Base-by-base conservation (phyloP, 2,329 filamentous ascomycete species). In the Periconia macrospinosa region DNA sequence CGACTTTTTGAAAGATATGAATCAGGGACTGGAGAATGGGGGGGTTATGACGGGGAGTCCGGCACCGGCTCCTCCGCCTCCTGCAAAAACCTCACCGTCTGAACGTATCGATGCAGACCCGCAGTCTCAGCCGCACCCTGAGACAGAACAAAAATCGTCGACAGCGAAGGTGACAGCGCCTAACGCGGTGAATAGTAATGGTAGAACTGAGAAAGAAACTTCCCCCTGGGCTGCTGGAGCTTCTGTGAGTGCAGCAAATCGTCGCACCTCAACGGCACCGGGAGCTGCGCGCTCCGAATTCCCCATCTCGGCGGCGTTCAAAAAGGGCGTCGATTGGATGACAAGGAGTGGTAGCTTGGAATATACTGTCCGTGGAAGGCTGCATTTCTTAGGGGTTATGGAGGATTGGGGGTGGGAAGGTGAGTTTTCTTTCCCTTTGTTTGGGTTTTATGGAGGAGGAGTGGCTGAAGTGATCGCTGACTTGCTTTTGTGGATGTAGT, bases 321-420 rank as follows among this genome's bases (percentile, higher is more conserved):
- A 63, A 48, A 63, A 58, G 19, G 60, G 65, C 7, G 61, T 63
- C 2, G 70, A 72, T 53, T 60, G 58, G 15, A 49, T 66, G 19
- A 71, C 67, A 14, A 63, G 72, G 51, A 78, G 80, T 47, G 78
- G 83, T 54, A 82, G 86, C 57, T 77, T 78, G 49, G 83, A 86
- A 53, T 81, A 84, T 66, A 87, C 84, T 2, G 83, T 89, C 7
- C 77, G 83, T 54, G 86, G 86, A 3, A 77, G 76, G 49, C 69
- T 86, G 66, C 86, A 89, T 72, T 89, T 86, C 86, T 78, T 87
- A 2, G 83, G 85, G 30, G 84, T 89, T 44, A 88, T 89, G 86
- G 82, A 81, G 58, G 86, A 88, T 62, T 86, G 83, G 83, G 75
- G 78, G 23, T 89, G 86, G 85, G 85, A 89, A 80, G 82, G 86